Evolutionary conservation across 768 basidiomycete species (phyloP).

Genomic region (Calocera viscosa): DNA sequence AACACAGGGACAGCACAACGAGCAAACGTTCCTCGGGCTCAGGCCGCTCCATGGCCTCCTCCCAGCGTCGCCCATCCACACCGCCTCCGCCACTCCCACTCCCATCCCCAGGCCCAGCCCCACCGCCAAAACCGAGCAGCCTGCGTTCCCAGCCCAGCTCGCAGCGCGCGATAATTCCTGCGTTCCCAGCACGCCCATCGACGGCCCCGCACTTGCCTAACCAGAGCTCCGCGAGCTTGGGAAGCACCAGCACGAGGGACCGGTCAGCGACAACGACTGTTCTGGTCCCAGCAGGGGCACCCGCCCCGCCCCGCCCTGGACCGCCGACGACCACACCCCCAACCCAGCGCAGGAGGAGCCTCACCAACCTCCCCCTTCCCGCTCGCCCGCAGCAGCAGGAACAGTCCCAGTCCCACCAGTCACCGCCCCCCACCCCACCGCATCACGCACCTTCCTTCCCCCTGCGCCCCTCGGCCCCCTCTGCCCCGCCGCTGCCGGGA

Average conservation of each 20-base stretch:
- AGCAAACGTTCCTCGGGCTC: background rate
- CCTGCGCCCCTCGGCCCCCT: background rate
- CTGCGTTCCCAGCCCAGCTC: background rate
- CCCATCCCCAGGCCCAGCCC: background rate
- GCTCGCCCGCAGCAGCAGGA: background rate
- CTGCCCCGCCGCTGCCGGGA: background rate
- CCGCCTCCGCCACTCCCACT: too few species aligned
- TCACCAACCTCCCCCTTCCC: background rate
- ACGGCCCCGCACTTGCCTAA: too few species aligned
- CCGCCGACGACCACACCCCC: background rate
- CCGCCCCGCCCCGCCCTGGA: background rate
- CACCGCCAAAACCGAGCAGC: background rate
- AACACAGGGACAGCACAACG: background rate
- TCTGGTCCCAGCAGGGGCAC: background rate
- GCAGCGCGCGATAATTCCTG: background rate
- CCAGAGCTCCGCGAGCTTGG: background rate
- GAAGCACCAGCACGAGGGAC: background rate
- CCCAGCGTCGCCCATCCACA: too few species aligned
- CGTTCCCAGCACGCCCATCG: background rate
- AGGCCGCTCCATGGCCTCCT: background rate
- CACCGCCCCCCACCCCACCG: slow-evolving; percentile 3
- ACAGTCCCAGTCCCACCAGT: background rate
- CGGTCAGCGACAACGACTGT: background rate
- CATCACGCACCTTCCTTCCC: slow-evolving; percentile 7
- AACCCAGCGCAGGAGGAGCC: background rate